These are phyloP conservation scores for Psilocybe azurescens DNA, from an alignment of 768 basidiomycete species.

Conservation along the genomic window DNA sequence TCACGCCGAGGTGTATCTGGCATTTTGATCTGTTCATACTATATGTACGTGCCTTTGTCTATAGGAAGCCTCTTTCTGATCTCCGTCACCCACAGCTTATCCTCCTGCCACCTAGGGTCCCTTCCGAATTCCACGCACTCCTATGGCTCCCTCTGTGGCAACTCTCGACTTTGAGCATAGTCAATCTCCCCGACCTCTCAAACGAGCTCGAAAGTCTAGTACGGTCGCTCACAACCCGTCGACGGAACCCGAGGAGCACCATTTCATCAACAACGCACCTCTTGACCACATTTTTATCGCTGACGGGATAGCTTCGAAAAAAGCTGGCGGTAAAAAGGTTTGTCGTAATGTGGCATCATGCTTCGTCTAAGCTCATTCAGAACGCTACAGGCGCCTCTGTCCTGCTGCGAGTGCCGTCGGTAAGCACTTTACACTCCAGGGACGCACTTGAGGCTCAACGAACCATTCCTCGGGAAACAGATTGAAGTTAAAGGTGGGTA, in stretches of 20 bases:
- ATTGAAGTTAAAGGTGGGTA: constrained; percentile 62
- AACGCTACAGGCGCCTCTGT: constrained; percentile 50
- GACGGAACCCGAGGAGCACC: constrained; percentile 30
- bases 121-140: constrained; percentile 37
- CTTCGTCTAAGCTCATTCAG: constrained; percentile 1
- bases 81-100: constrained; percentile 31
- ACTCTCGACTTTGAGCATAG: constrained; percentile 26
- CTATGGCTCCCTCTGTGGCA: constrained; percentile 27
- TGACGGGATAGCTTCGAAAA: constrained; percentile 50
- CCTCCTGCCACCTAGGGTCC: constrained; percentile 35
- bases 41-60: constrained; percentile 34
- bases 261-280: constrained; percentile 33
- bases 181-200: constrained; percentile 41
- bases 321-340: constrained; percentile 54
- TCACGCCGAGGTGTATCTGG: constrained; percentile 23
- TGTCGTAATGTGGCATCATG: constrained; percentile 15
- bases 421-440: constrained; percentile 27
- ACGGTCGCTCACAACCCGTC: constrained; percentile 18
- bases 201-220: constrained; percentile 49
- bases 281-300: constrained; percentile 58
- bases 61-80: constrained; percentile 30
- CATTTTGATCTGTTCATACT: constrained; percentile 28
- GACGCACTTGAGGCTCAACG: constrained; percentile 12
- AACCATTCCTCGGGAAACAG: constrained; percentile 27
- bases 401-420: constrained; percentile 70